Evolutionary conservation across 345 rosid species (phyloP).

Genomic region (Geranium brycei): DNA sequence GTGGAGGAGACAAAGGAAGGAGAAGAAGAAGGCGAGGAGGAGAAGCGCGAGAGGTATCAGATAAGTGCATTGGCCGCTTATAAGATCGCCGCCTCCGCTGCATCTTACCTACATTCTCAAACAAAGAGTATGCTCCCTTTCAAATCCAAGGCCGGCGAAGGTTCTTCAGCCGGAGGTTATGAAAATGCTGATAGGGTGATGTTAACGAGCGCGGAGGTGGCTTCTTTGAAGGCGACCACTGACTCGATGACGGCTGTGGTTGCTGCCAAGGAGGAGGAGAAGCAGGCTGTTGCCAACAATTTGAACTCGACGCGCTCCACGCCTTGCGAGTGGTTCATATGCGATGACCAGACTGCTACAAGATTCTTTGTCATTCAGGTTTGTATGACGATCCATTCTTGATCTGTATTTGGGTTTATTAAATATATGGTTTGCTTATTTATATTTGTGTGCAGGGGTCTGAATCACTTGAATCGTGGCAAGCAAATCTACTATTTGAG

Average conservation of each 20-base stretch:
- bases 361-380: slow-evolving; percentile 95
- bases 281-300: slow-evolving; percentile 95
- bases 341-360: slow-evolving; percentile 60
- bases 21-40: slow-evolving; percentile 19
- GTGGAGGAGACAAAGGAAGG: slow-evolving; percentile 15
- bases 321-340: slow-evolving; percentile 92
- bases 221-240: slow-evolving; percentile 76
- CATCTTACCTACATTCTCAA: slow-evolving; percentile 70
- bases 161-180: background rate
- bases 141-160: slow-evolving; percentile 10
- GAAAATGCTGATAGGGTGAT: slow-evolving; percentile 17
- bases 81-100: slow-evolving; percentile 71
- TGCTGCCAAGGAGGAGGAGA: slow-evolving; percentile 86
- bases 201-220: slow-evolving; percentile 32
- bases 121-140: slow-evolving; percentile 55
- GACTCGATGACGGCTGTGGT: slow-evolving; percentile 96
- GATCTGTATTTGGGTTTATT: background rate
- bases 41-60: slow-evolving; percentile 20
- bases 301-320: slow-evolving; percentile 56
- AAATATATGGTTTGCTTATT: slow-evolving; percentile 1
- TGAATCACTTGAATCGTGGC: slow-evolving; percentile 85
- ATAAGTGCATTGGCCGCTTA: slow-evolving; percentile 63
- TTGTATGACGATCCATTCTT: background rate
- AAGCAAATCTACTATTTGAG: slow-evolving; percentile 89
- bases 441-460: slow-evolving; percentile 49